phyloP scores from a whole-genome alignment of 805 yeast genomes.

The Yamadazyma philogaea region DNA sequence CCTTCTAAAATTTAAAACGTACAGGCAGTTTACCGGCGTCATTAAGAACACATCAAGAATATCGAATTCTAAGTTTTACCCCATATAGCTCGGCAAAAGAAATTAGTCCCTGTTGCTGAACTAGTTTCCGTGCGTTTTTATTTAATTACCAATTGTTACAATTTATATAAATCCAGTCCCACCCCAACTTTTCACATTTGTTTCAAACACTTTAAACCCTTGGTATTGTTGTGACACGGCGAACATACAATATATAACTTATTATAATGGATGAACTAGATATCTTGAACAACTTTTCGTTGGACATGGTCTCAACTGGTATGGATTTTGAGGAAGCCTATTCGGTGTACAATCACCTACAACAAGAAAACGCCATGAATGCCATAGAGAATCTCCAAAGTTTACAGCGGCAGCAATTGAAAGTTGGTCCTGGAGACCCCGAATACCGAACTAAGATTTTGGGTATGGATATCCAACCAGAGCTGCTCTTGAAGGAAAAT shows the following conservation, averaged over 20 bases:
- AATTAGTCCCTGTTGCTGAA: background rate
- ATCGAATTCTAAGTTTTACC: constrained; percentile 4
- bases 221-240: background rate
- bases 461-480: background rate
- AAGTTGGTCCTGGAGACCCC: background rate
- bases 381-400: constrained; percentile 38
- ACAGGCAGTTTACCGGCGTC: constrained; percentile 2
- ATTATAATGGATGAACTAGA: constrained; percentile 9
- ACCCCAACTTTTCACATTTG: background rate
- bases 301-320: constrained; percentile 25
- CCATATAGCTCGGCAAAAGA: constrained; percentile 4
- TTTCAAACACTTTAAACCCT: background rate
- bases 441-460: background rate
- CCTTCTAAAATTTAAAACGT: background rate
- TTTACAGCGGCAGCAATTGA: constrained; percentile 16
- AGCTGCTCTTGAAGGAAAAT: background rate
- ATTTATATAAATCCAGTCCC: constrained; percentile 3
- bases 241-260: background rate
- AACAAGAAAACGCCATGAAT: constrained; percentile 33
- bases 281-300: constrained; percentile 14
- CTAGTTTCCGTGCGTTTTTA: background rate
- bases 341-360: constrained; percentile 35
- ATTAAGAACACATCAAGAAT: background rate
- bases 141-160: background rate
- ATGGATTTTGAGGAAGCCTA: constrained; percentile 48